These are phyloP conservation scores for Begonia peltatifolia DNA, from an alignment of 306 rosid species.

Conservation along the genomic window DNA sequence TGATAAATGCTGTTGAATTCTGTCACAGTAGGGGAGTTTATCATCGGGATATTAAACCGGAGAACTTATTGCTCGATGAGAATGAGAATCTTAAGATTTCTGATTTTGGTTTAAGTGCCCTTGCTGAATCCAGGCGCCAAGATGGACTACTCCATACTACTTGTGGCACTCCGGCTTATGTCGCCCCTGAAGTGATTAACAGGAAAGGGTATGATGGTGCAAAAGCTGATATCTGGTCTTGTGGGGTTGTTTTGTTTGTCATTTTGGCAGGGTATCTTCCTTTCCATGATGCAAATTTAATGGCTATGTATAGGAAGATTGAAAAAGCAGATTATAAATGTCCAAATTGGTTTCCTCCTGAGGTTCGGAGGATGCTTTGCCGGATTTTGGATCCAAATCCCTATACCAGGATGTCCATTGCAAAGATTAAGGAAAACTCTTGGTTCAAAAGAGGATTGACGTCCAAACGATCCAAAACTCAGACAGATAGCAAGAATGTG, in stretches of 20 bases:
- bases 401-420: constrained; percentile 36
- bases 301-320: constrained; percentile 81
- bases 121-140: constrained; percentile 39
- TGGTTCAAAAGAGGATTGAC: constrained; percentile 56
- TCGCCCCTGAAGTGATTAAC: constrained; percentile 76
- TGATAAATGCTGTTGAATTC: no score
- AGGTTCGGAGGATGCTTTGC: constrained; percentile 33
- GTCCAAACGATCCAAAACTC: constrained; percentile 13
- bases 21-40: no score
- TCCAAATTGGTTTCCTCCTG: constrained; percentile 66
- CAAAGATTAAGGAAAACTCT: constrained; percentile 32
- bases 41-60: no score
- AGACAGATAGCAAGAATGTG: constrained; percentile 13
- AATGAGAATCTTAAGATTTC: no score
- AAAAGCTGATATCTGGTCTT: constrained; percentile 91
- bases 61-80: no score
- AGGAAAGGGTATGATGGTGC: constrained; percentile 84
- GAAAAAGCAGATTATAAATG: constrained; percentile 46
- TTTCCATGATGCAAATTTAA: constrained; percentile 67
- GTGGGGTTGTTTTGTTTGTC: constrained; percentile 79
- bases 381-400: constrained; percentile 69
- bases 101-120: constrained; percentile 70
- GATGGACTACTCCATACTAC: constrained; percentile 67
- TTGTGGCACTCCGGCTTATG: constrained; percentile 96
- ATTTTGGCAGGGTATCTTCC: constrained; percentile 85